Evolutionary conservation across 2,329 filamentous ascomycete genomes (phyloP).

Genomic region (Sporothrix mexicana): DNA sequence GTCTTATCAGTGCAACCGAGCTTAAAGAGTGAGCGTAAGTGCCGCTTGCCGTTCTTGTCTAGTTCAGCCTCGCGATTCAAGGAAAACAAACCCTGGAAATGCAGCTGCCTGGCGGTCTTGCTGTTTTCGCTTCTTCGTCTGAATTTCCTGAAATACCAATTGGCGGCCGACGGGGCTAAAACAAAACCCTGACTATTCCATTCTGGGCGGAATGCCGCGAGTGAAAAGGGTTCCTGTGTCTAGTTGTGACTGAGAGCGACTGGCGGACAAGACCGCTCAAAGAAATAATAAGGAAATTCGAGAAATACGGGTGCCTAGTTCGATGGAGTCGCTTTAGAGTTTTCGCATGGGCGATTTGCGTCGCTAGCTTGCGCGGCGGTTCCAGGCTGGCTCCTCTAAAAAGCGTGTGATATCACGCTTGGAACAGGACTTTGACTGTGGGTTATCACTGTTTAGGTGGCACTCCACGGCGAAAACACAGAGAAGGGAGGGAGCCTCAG

Average conservation of each 20-base stretch:
- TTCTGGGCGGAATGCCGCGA: slow-evolving; percentile 26
- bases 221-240: not conserved
- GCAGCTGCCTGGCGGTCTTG: slow-evolving; percentile 17
- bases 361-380: slow-evolving; percentile 24
- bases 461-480: not conserved
- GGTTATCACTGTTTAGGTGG: not conserved
- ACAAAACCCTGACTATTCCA: slow-evolving; percentile 13
- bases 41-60: not conserved
- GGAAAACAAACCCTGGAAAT: not conserved
- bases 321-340: slow-evolving; percentile 18
- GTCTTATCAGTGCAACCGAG: not conserved
- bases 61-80: slow-evolving; percentile 15
- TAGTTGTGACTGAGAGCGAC: not conserved
- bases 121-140: not conserved
- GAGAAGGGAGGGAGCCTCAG: not conserved
- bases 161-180: slow-evolving; percentile 17
- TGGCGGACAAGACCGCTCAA: not conserved
- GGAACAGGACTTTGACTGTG: not conserved
- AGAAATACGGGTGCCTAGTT: slow-evolving; percentile 27
- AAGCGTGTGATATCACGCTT: slow-evolving; percentile 3
- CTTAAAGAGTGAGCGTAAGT: not conserved
- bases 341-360: slow-evolving; percentile 18
- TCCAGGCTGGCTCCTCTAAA: not conserved
- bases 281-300: not conserved
- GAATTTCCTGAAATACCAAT: not conserved